Conservation (phyloP, 148 eudicot genomes). For the Fagopyrum tataricum region DNA sequence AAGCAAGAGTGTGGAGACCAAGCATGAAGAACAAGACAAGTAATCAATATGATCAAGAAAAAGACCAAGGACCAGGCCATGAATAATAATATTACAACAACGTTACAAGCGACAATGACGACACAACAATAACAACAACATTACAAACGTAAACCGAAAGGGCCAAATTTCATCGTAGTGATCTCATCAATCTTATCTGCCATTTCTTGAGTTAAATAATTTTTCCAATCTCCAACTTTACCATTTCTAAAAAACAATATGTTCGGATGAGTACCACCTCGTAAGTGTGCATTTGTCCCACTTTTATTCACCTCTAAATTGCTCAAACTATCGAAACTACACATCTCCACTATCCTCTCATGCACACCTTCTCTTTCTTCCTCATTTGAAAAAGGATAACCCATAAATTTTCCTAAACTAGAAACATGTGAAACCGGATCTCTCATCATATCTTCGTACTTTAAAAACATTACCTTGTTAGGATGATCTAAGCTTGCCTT, state of each 20-base stretch:
- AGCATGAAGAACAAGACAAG: no score
- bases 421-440: neutral
- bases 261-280: neutral
- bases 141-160: neutral
- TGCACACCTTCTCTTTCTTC: neutral
- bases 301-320: neutral
- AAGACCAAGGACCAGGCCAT: no score
- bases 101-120: no score
- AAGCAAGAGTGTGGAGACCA: no score
- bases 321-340: constrained; percentile 6
- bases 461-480: neutral
- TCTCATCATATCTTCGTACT: constrained; percentile 6
- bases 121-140: no score
- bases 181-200: neutral
- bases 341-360: neutral
- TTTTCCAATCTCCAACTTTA: neutral
- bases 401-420: neutral
- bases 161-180: neutral
- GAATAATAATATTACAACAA: no score
- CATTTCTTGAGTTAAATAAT: neutral
- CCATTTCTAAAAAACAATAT: neutral
- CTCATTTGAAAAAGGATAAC: neutral
- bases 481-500: constrained; percentile 2
- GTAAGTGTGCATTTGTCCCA: neutral
- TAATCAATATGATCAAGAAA: no score